Evolutionary conservation across 2,329 filamentous ascomycete genomes (phyloP), one percentile per base, ranked within the genome.

Genomic region (Diaporthe ilicicola): DNA sequence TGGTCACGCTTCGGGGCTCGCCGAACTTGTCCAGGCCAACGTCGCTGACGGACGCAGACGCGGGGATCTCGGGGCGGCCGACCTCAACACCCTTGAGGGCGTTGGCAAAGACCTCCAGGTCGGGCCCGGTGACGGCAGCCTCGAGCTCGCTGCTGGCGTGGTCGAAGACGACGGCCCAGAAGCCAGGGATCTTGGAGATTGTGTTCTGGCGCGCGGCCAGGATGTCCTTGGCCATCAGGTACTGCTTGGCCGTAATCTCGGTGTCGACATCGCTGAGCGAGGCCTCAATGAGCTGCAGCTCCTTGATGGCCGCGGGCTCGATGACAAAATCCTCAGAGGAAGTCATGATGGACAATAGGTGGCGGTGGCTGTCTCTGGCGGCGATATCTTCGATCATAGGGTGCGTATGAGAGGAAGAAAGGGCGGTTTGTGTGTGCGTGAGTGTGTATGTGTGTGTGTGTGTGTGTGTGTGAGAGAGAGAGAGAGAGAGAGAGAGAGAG

Each of bases 121-220:
- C 91, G 37, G 84, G 82, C 50, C 88, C 85, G 65, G 88, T 86
- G 77, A 93, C 87, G 82, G 86, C 89, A 73, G 88, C 86, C 79
- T 92, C 90, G 75, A 93, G 84, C 75, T 92, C 89, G 24, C 83
- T 81, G 55, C 74, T 72, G 64, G 78, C 78, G 78, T 89, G 87
- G 77, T 91, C 88, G 79, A 93, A 86, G 46, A 92, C 90, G 62
- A 91, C 87, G 51, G 89, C 83, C 91, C 91, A 93, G 86, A 93
- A 93, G 79, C 88, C 85, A 62, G 85, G 85, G 76, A 92, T 89
- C 74, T 85, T 84, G 71, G 83, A 79, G 74, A 91, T 85, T 71
- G 91, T 82, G 50, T 83, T 81, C 75, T 86, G 84, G 78, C 91
- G 91, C 78, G 89, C 88, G 59, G 85, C 82, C 82, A 90, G 92